Evolutionary conservation across 768 basidiomycete species (phyloP), one percentile per base, ranked within the genome.

Genomic region (Gloeophyllum trabeum): DNA sequence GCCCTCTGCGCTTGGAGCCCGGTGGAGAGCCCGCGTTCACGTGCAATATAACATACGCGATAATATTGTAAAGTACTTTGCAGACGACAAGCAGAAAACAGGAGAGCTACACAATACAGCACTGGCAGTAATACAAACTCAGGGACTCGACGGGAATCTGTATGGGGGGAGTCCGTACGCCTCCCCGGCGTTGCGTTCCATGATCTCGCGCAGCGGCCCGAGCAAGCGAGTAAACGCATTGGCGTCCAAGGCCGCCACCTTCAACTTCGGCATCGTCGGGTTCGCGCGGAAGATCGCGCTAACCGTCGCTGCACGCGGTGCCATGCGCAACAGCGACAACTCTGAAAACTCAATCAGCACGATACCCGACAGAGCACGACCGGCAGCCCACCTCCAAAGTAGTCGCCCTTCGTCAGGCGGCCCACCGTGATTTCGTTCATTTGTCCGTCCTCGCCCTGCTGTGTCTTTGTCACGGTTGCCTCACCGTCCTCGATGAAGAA

Each of bases 401-500:
- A 99, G 58, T 99, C 93, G 5, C 94, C 94, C 55, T 92, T 90
- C 54, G 69, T 75, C 41, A 89, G 72, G 42, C 66, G 75, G 4
- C 83, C 84, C 7, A 98, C 86, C 12, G 73, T 63, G 39, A 87
- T 71, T 52, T 86, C 80, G 21, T 67, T 70, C 57, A 64, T 56
- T 36, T 75, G 68, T 0, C 75, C 81, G 36, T 74, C 71, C 14
- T 75, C 79, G 28, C 60, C 65, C 44, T 69, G 66, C 44, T 79
- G 76, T 35, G 66, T 65, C 65, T 96, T 93, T 35, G 85, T 84
- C 0, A 89, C 92, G 38, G 79, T 67, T 2, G 94, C 94, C 50
- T 86, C 79, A 14, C 94, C 94, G 52, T 89, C 89, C 58, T 98
- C 96, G 24, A 99, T 79, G 48, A 99, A 92, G 70, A 91, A 99